Percentiles rank a stretch among this genome's conserved stretches.
Conservation (phyloP, 345 rosid species). For the Draba incana region DNA sequence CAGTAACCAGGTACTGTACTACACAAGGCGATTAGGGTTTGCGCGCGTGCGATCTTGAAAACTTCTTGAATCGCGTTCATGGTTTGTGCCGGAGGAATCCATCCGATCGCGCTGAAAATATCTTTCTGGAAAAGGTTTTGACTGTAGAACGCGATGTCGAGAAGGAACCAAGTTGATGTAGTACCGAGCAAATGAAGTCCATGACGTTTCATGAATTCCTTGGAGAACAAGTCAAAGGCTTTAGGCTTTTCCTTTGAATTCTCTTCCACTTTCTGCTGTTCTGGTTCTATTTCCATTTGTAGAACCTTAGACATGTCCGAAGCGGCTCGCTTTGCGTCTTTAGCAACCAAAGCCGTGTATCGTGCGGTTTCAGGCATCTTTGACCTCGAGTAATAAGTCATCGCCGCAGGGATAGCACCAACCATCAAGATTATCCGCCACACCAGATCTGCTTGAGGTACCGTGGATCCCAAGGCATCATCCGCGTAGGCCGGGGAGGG, state of each 20-base stretch:
- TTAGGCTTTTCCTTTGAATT: slow-evolving; percentile 27
- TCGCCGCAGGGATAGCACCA: slow-evolving; percentile 48
- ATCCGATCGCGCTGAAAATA: slow-evolving; percentile 45
- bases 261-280: slow-evolving; percentile 26
- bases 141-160: slow-evolving; percentile 68
- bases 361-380: slow-evolving; percentile 54
- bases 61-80: slow-evolving; percentile 52
- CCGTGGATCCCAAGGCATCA: slow-evolving; percentile 37
- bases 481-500: slow-evolving; percentile 34
- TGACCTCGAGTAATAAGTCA: slow-evolving; percentile 46
- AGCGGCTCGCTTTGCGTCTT: slow-evolving; percentile 42
- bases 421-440: slow-evolving; percentile 51
- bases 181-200: slow-evolving; percentile 68
- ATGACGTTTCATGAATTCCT: slow-evolving; percentile 59
- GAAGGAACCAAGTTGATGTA: slow-evolving; percentile 60
- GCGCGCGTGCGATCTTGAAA: slow-evolving; percentile 50
- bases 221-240: slow-evolving; percentile 51
- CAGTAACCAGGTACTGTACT: slow-evolving; percentile 77
- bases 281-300: slow-evolving; percentile 41
- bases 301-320: slow-evolving; percentile 44
- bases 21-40: slow-evolving; percentile 55
- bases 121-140: slow-evolving; percentile 67
- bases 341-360: slow-evolving; percentile 48
- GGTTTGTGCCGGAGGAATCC: slow-evolving; percentile 10
- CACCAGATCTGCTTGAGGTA: slow-evolving; percentile 45